Conservation (phyloP, 2,329 filamentous ascomycete species). For the Xylariales sp. region DNA sequence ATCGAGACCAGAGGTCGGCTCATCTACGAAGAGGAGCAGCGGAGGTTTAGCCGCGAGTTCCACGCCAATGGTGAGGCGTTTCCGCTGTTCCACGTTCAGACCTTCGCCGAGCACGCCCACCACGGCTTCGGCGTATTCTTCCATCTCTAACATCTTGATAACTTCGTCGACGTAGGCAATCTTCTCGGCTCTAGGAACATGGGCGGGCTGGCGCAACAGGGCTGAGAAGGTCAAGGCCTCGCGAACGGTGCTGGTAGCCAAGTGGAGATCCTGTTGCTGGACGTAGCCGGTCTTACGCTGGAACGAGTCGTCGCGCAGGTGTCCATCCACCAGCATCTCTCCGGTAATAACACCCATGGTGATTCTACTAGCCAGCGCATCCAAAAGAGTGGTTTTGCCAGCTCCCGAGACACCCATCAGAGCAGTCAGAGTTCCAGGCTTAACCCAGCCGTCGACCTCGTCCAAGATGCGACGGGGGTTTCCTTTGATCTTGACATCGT, state of each 20-base stretch:
- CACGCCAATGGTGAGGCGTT: constrained; percentile 67
- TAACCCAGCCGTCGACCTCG: constrained; percentile 88
- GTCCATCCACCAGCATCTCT: constrained; percentile 67
- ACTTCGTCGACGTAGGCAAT: constrained; percentile 63
- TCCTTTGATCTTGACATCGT: constrained; percentile 71
- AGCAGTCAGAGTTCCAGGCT: constrained; percentile 84
- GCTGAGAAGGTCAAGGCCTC: constrained; percentile 46
- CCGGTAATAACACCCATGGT: constrained; percentile 87
- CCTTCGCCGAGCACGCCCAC: constrained; percentile 60
- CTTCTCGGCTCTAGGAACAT: constrained; percentile 56
- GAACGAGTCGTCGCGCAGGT: constrained; percentile 72
- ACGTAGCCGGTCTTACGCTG: constrained; percentile 91
- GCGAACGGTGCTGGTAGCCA: constrained; percentile 26
- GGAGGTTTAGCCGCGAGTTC: constrained; percentile 71
- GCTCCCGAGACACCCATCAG: constrained; percentile 82
- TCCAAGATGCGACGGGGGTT: constrained; percentile 76
- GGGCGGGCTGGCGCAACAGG: constrained; percentile 57
- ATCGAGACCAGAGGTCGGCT: constrained; percentile 73
- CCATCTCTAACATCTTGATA: constrained; percentile 64
- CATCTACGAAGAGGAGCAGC: constrained; percentile 70
- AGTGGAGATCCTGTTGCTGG: constrained; percentile 87
- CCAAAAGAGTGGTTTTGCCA: constrained; percentile 89
- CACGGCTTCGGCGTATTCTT: constrained; percentile 61
- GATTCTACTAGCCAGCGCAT: constrained; percentile 79
- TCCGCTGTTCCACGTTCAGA: constrained; percentile 35